Base-by-base conservation (phyloP, 108 stramenopile genomes). In the Pseudonitzschia pungens region DNA sequence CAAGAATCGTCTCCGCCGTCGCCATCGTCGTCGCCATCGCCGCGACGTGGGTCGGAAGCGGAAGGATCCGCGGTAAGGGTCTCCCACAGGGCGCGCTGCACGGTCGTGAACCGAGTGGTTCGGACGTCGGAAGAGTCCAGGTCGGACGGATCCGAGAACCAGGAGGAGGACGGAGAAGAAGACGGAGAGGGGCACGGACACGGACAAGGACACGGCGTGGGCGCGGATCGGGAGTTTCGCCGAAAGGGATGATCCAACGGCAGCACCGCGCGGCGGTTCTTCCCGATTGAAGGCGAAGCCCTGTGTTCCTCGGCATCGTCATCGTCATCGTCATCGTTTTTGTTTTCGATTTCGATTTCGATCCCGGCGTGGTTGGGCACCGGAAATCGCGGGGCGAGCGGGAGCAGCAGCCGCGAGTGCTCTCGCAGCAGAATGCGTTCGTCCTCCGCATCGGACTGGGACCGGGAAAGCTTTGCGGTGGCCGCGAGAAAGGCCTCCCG, bases 361-460 rank as follows among this genome's bases (percentile, higher is more conserved):
- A 29, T 26, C 29, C 15, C 14, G 57, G 22, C 29, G 33, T 71
- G 69, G 36, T 44, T 65, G 7, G 69, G 76, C 1, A 57, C 31
- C 0, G 76, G 76, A 77, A 77, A 77, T 15, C 70, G 62, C n/a
- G 67, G 70, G 10, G 68, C 55, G 57, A 53, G 0, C 18, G 73
- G 70, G 9, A 44, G 48, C 4, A 24, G 68, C 36, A 0, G 29
- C 0, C 15, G 6, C 11, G 20, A 36, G 6, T 6, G 6, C 36
- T 8, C 40, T 0, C 4, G 36, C 36, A 2, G 36, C 6, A 36
- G 36, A 29, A 44, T 76, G 68, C 32, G 59, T 59, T n/a, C n/a
- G n/a, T n/a, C n/a, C n/a, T 64, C 29, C 43, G 29, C 56, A 59
- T 26, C n/a, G 42, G 36, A 36, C 36, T 36, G 36, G 4, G 36